These are phyloP conservation scores for Globisporangium camurandrum DNA, from an alignment of 352 stramenopile species.

Conservation along the genomic window DNA sequence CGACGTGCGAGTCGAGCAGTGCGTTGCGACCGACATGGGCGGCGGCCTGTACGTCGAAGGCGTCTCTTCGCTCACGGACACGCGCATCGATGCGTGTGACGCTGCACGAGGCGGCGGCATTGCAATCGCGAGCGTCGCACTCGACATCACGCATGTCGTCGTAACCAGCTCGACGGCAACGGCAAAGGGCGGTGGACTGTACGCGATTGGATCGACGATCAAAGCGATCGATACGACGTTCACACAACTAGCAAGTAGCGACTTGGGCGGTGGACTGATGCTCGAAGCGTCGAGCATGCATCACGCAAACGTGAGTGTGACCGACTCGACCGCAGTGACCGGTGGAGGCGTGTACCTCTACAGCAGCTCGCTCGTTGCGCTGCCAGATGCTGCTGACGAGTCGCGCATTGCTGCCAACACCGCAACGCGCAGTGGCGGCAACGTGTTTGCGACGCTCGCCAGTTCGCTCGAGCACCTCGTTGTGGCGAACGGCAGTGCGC, in stretches of 20 bases:
- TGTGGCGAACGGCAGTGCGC: constrained; percentile 1
- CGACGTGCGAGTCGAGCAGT: not conserved
- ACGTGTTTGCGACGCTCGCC: constrained; percentile 3
- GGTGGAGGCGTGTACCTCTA: constrained; percentile 34
- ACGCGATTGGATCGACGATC: constrained; percentile 9
- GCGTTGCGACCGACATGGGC: constrained; percentile 15
- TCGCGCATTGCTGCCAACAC: constrained; percentile 3
- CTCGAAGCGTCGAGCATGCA: constrained; percentile 13
- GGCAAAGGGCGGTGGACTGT: constrained; percentile 23
- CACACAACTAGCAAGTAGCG: constrained; percentile 1
- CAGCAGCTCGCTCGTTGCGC: constrained; percentile 9
- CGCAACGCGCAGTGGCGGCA: constrained; percentile 9
- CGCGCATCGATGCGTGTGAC: constrained; percentile 5
- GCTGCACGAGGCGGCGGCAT: constrained; percentile 6
- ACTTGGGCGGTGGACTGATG: constrained; percentile 26
- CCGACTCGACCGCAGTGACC: constrained; percentile 10
- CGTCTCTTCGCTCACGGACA: not conserved
- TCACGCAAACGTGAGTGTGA: constrained; percentile 21
- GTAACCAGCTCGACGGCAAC: constrained; percentile 3
- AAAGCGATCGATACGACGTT: constrained; percentile 4
- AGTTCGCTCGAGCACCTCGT: constrained; percentile 1
- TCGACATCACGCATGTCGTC: not conserved
- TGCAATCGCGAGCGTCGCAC: not conserved
- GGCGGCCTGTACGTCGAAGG: constrained; percentile 23
- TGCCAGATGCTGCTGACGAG: not conserved